Evolutionary conservation across 352 stramenopile species (phyloP).

Genomic region (Sclerospora graminicola): DNA sequence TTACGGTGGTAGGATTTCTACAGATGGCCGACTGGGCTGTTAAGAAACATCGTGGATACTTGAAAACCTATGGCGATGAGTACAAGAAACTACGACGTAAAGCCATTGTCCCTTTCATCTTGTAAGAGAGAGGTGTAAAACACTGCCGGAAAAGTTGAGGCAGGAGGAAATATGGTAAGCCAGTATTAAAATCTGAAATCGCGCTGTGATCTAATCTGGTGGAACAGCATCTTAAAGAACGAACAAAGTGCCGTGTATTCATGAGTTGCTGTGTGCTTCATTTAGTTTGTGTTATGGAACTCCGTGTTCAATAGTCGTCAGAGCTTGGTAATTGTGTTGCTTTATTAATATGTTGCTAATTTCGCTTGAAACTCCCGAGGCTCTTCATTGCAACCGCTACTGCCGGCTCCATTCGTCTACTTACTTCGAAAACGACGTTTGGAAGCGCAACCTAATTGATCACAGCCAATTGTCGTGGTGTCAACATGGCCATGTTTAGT

Average conservation of each 20-base stretch:
- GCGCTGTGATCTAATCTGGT: too few relatives aligned
- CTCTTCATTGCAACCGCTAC: too few relatives aligned
- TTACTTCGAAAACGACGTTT: too few relatives aligned
- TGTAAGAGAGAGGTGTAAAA: slow-evolving; percentile 26
- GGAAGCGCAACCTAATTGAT: neutral
- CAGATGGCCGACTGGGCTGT: slow-evolving; percentile 87
- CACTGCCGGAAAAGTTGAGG: neutral
- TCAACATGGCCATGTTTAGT: slow-evolving; percentile 74
- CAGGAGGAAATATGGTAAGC: neutral
- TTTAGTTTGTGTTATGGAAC: too few relatives aligned
- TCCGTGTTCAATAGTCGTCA: too few relatives aligned
- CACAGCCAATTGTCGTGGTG: neutral
- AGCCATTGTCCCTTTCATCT: slow-evolving; percentile 74
- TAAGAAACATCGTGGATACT: slow-evolving; percentile 83
- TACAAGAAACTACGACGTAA: slow-evolving; percentile 85
- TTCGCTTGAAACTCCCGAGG: too few relatives aligned
- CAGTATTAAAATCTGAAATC: neutral
- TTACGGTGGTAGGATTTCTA: slow-evolving; percentile 75
- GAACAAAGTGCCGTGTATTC: too few relatives aligned
- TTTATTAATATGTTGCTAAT: too few relatives aligned
- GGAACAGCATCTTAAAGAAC: too few relatives aligned
- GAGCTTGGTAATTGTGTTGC: too few relatives aligned
- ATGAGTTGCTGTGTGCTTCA: too few relatives aligned
- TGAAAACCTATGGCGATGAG: slow-evolving; percentile 78
- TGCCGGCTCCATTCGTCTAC: too few relatives aligned